These are phyloP conservation scores for Magnolia changhungtana DNA, from an alignment of 164 flowering plant genomes.

Conservation along the genomic window DNA sequence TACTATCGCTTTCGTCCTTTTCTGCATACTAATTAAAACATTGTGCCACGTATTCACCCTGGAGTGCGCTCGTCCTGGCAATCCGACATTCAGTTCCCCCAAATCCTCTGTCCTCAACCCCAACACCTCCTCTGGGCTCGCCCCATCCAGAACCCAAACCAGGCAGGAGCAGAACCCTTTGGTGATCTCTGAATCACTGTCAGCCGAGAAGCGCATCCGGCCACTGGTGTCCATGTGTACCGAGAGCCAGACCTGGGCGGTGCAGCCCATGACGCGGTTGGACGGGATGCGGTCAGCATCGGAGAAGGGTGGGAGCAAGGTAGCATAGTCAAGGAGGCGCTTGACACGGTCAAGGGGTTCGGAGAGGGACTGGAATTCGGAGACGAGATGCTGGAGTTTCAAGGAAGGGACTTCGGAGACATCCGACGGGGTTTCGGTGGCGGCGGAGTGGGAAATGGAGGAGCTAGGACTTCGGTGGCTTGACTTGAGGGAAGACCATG, in stretches of 20 bases:
- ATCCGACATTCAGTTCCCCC: constrained; percentile 56
- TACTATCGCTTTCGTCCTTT: constrained; percentile 59
- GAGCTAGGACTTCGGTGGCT: constrained; percentile 12
- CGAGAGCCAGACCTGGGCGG: constrained; percentile 82
- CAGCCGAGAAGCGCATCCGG: constrained; percentile 62
- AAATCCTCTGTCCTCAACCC: constrained; percentile 64
- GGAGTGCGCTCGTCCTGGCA: constrained; percentile 41
- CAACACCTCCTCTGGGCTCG: constrained; percentile 69
- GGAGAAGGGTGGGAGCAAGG: constrained; percentile 38
- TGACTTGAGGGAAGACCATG: constrained; percentile 3
- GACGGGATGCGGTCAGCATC: constrained; percentile 34
- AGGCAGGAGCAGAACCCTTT: constrained; percentile 73
- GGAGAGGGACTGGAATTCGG: constrained; percentile 53
- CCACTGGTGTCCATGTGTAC: constrained; percentile 46
- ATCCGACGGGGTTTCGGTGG: constrained; percentile 13
- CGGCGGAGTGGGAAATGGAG: constrained; percentile 35
- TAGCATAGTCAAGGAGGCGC: constrained; percentile 57
- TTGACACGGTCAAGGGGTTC: constrained; percentile 82
- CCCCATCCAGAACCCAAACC: constrained; percentile 62
- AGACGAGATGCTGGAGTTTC: constrained; percentile 37
- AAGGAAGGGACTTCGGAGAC: constrained; percentile 21
- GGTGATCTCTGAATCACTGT: constrained; percentile 88
- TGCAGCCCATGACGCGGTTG: constrained; percentile 89
- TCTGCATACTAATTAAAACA: constrained; percentile 85
- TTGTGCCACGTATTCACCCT: constrained; percentile 91